Percentiles rank a stretch among this genome's conserved stretches.
Conservation (phyloP, 1,139 yeast species). For the Zygosaccharomyces sapae region DNA sequence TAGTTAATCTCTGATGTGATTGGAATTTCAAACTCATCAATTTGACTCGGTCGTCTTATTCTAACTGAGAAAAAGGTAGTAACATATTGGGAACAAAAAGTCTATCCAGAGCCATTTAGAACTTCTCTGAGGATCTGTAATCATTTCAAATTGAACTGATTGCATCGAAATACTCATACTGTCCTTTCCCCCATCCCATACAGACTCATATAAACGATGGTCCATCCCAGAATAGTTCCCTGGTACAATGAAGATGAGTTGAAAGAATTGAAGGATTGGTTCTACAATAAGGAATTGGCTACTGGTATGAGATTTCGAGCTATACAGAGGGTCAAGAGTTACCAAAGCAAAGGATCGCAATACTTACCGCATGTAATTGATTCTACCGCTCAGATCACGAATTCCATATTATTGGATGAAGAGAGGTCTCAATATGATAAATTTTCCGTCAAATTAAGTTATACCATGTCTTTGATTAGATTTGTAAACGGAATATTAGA, state of each 20-base stretch:
- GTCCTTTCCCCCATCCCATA: too few species aligned
- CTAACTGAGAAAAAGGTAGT: neutral
- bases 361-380: conserved; percentile 74
- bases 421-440: conserved; percentile 19
- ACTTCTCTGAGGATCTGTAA: neutral
- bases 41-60: neutral
- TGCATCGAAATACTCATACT: too few species aligned
- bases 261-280: conserved; percentile 50
- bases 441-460: conserved; percentile 21
- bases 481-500: conserved; percentile 92
- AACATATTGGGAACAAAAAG: neutral
- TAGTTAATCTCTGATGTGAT: neutral
- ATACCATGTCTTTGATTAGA: conserved; percentile 69
- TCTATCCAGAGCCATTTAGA: too few species aligned
- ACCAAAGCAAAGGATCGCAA: conserved; percentile 56
- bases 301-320: conserved; percentile 43
- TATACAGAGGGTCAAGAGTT: conserved; percentile 56
- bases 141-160: too few species aligned
- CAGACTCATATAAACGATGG: conserved; percentile 8
- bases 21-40: neutral
- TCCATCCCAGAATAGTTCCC: conserved; percentile 50
- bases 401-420: conserved; percentile 49
- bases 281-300: conserved; percentile 39
- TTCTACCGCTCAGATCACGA: conserved; percentile 60
- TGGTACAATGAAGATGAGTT: conserved; percentile 54